These are phyloP conservation scores for Phytophthora niederhauseri DNA, from an alignment of 352 stramenopile genomes.

Conservation along the genomic window DNA sequence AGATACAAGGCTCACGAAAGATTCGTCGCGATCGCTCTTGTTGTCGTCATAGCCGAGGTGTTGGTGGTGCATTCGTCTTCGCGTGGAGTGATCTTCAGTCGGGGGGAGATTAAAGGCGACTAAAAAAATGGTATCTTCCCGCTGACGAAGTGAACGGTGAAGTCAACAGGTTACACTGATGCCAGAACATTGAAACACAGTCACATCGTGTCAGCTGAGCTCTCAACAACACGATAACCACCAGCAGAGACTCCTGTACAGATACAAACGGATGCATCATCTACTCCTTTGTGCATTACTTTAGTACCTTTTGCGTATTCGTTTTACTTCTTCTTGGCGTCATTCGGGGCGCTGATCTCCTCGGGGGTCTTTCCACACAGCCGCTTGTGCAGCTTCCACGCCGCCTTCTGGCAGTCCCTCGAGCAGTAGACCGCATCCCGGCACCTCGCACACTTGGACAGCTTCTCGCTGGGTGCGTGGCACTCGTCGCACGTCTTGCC, in stretches of 20 bases:
- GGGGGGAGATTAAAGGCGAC: neutral
- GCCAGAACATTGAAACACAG: neutral
- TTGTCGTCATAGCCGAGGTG: neutral
- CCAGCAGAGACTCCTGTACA: neutral
- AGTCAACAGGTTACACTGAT: no score
- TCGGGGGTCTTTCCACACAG: conserved; percentile 65
- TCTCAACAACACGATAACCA: neutral
- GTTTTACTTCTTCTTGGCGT: conserved; percentile 16
- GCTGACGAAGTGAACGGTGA: neutral
- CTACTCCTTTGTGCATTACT: conserved; percentile 10
- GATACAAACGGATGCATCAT: conserved; percentile 1
- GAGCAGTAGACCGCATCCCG: conserved; percentile 80
- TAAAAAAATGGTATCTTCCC: neutral
- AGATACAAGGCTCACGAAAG: conserved; percentile 4
- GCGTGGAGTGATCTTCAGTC: no score
- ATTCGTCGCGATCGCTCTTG: conserved; percentile 3
- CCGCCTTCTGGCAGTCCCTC: conserved; percentile 76
- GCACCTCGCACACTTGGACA: conserved; percentile 71
- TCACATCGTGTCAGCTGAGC: neutral
- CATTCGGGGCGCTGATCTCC: conserved; percentile 45
- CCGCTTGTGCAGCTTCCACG: conserved; percentile 82
- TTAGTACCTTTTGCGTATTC: conserved; percentile 10
- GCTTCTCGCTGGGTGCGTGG: conserved; percentile 52
- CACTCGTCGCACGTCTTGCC: conserved; percentile 76
- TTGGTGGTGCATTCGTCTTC: no score